A percentile compares a stretch with the other conserved stretches of the same genome.
phyloP scores from a whole-genome alignment of 2,329 filamentous ascomycete genomes.

The Fusarium mangiferae region DNA sequence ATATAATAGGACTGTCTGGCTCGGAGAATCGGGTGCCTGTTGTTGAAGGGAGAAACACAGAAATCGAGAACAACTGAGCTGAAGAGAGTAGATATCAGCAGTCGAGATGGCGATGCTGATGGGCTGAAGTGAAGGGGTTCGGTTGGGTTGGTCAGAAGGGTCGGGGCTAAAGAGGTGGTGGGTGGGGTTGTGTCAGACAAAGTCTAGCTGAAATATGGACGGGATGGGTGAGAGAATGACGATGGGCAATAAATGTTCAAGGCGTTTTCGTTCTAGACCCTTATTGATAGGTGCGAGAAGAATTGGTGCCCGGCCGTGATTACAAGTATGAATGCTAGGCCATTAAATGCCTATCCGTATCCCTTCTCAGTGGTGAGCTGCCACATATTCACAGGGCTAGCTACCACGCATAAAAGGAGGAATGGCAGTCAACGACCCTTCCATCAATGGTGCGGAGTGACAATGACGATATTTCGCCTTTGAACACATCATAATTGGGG shows the following conservation, averaged over 20 bases:
- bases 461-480: conserved; percentile 7
- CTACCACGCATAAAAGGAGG: not conserved
- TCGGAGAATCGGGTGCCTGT: not conserved
- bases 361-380: not conserved
- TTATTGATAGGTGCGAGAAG: not conserved
- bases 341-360: not conserved
- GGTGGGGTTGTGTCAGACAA: conserved; percentile 32
- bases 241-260: not conserved
- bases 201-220: conserved; percentile 28
- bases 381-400: not conserved
- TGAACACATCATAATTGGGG: not conserved
- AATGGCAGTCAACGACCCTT: not conserved
- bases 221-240: conserved; percentile 15
- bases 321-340: not conserved
- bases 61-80: not conserved
- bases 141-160: conserved; percentile 20
- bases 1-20: not conserved
- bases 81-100: conserved; percentile 17
- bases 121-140: conserved; percentile 21
- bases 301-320: not conserved
- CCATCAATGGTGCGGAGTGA: not conserved
- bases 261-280: conserved; percentile 9
- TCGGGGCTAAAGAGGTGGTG: conserved; percentile 5
- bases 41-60: not conserved
- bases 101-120: conserved; percentile 18